phyloP scores from a whole-genome alignment of 805 yeast genomes.

The Cyberlindnera lachancei region DNA sequence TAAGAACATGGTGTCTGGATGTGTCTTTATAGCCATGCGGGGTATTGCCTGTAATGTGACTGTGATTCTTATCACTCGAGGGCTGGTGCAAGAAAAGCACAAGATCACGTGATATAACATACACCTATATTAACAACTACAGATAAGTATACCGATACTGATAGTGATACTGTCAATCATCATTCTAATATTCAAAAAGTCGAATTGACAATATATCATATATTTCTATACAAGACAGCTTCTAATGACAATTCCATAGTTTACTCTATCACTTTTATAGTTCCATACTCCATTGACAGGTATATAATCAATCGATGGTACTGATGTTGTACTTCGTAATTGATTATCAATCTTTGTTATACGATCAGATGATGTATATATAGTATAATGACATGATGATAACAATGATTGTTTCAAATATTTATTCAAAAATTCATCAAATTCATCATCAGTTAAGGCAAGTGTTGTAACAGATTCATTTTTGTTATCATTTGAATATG shows the following conservation, averaged over 20 bases:
- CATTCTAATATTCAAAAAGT: no score
- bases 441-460: slow-evolving; percentile 12
- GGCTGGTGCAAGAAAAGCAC: no score
- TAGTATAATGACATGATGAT: slow-evolving; percentile 14
- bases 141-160: no score
- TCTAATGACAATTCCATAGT: slow-evolving; percentile 21
- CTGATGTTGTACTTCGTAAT: no score
- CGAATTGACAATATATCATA: not conserved
- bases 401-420: slow-evolving; percentile 5
- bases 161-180: no score
- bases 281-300: slow-evolving; percentile 25
- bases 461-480: slow-evolving; percentile 13
- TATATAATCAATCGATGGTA: slow-evolving; percentile 19
- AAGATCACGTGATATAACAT: slow-evolving; percentile 7
- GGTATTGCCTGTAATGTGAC: no score
- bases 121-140: no score
- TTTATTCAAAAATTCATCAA: no score
- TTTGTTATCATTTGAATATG: slow-evolving; percentile 13
- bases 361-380: slow-evolving; percentile 16
- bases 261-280: slow-evolving; percentile 14
- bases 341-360: slow-evolving; percentile 2
- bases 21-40: no score
- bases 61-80: no score
- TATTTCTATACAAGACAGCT: not conserved
- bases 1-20: no score